A percentile compares a stretch with the other conserved stretches of the same genome.
Evolutionary conservation across 2,329 filamentous ascomycete species (phyloP).

Genomic region (Leptographium flavum): DNA sequence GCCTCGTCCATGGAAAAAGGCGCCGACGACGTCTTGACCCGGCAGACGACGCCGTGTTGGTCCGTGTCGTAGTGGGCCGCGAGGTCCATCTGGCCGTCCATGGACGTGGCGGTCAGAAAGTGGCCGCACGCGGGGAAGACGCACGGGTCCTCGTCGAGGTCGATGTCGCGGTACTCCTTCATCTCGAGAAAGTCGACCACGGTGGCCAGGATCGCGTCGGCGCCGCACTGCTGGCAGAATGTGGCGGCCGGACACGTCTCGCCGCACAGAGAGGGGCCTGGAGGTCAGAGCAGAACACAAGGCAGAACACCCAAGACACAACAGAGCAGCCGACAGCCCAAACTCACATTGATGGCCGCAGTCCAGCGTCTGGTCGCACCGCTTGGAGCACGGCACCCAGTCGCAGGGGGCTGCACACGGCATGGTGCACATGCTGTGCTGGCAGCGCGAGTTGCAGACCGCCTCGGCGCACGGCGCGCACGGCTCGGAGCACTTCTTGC

Average conservation of each 20-base stretch:
- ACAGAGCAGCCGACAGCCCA: not conserved
- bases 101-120: conserved; percentile 40
- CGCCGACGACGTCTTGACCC: not conserved
- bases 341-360: conserved; percentile 44
- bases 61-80: conserved; percentile 30
- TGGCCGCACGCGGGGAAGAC: conserved; percentile 51
- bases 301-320: no score
- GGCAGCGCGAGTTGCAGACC: conserved; percentile 38
- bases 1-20: conserved; percentile 2
- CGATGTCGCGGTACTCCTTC: conserved; percentile 38
- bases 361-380: conserved; percentile 36
- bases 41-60: conserved; percentile 6
- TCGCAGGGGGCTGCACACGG: conserved; percentile 49
- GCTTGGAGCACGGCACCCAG: conserved; percentile 46
- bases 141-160: conserved; percentile 45
- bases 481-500: conserved; percentile 40
- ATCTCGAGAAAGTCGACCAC: conserved; percentile 43
- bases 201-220: conserved; percentile 18
- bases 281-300: not conserved
- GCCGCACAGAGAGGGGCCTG: conserved; percentile 44
- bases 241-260: conserved; percentile 38
- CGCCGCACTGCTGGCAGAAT: conserved; percentile 44
- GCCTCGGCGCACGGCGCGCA: conserved; percentile 46
- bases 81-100: conserved; percentile 49
- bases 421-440: conserved; percentile 25